These are phyloP conservation scores for Triticum aestivum DNA, from an alignment of 176 grass and related monocot species.

Conservation along the genomic window IWGSC_CS_RefSeq_v2.1 NC_057801.1:165977384-165977883, in stretches of 20 bases:
- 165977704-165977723: neutral
- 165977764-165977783: neutral
- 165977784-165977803: neutral
- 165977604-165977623: constrained; percentile 82
- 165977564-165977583: constrained; percentile 71
- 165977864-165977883: neutral
- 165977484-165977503: neutral
- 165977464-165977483: neutral
- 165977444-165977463: neutral
- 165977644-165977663: neutral
- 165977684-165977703: neutral
- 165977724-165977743: neutral
- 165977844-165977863: neutral
- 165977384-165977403: constrained; percentile 20
- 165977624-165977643: constrained; percentile 49
- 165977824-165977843: neutral
- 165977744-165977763: constrained; percentile 6
- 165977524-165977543: neutral
- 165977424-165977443: constrained; percentile 8
- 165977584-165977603: constrained; percentile 67
- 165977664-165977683: neutral
- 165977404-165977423: neutral
- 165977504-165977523: neutral
- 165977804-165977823: neutral
- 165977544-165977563: constrained; percentile 64